Evolutionary conservation across 768 basidiomycete species (phyloP).

Genomic region (Macrolepiota albuminosa): DNA sequence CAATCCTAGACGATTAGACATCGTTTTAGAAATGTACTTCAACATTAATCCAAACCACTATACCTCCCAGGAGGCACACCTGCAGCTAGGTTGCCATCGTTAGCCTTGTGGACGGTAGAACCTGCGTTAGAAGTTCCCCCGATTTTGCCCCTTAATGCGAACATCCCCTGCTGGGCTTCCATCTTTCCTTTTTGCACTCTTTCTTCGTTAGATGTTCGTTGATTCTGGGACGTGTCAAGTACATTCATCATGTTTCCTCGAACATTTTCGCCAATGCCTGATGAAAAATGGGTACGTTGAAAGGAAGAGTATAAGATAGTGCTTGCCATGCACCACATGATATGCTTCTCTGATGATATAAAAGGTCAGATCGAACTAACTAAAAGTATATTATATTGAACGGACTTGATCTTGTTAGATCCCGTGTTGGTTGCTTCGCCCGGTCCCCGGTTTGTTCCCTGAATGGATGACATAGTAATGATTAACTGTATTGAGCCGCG

Average conservation of each 20-base stretch:
- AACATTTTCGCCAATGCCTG: conserved; percentile 41
- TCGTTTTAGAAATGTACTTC: too few species aligned
- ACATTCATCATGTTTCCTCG: conserved; percentile 38
- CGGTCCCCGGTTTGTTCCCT: not conserved
- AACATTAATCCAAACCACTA: not conserved
- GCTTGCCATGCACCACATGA: conserved; percentile 2
- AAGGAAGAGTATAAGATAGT: accelerated
- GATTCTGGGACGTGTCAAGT: conserved; percentile 29
- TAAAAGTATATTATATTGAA: too few species aligned
- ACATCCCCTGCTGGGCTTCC: conserved; percentile 37
- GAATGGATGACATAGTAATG: not conserved
- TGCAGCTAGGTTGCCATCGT: not conserved
- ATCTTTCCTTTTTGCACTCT: conserved; percentile 31
- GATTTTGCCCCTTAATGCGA: conserved; percentile 17
- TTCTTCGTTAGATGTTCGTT: conserved; percentile 27
- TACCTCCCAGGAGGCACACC: not conserved
- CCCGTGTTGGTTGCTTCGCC: not conserved
- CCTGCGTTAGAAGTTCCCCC: not conserved
- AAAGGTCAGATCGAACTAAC: not conserved
- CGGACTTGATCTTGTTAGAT: not conserved
- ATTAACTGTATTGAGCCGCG: not conserved
- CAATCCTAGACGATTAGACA: not conserved
- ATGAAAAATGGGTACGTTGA: not conserved
- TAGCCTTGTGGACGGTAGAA: not conserved
- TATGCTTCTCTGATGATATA: not conserved